These are phyloP conservation scores for Tylopilus rubrobrunneus DNA, from an alignment of 768 basidiomycete genomes.

Conservation along the genomic window DNA sequence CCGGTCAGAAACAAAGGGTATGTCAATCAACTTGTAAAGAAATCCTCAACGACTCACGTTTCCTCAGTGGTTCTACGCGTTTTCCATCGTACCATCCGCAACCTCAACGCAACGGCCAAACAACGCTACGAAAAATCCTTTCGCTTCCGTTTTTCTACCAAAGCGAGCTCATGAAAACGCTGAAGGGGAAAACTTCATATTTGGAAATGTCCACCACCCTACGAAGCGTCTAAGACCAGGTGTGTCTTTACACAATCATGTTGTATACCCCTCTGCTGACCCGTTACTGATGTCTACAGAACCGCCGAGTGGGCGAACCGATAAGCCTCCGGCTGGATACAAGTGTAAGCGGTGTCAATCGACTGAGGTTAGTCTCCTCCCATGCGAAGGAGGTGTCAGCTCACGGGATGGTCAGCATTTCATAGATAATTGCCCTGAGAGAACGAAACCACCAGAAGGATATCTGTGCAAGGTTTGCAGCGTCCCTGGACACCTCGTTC, in stretches of 20 bases:
- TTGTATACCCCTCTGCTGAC: neutral
- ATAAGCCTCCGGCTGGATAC: constrained; percentile 67
- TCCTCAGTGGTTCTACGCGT: constrained; percentile 94
- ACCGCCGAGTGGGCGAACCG: constrained; percentile 37
- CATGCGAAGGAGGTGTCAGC: neutral
- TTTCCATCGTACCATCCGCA: constrained; percentile 66
- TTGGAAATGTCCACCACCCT: constrained; percentile 57
- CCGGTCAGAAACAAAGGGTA: constrained; percentile 81
- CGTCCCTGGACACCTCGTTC: constrained; percentile 81
- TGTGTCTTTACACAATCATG: constrained; percentile 24
- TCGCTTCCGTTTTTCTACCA: constrained; percentile 35
- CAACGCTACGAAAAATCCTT: constrained; percentile 73
- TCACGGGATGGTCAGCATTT: constrained; percentile 52
- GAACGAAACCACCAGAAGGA: constrained; percentile 71
- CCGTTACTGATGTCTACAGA: constrained; percentile 6
- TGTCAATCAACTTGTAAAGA: constrained; percentile 25
- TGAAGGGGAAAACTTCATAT: constrained; percentile 63
- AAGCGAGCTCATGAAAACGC: constrained; percentile 54
- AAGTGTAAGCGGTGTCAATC: constrained; percentile 77
- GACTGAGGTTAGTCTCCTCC: constrained; percentile 51
- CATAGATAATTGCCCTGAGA: constrained; percentile 71
- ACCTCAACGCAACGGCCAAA: constrained; percentile 43
- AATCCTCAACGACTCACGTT: constrained; percentile 6
- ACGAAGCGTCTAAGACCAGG: constrained; percentile 57
- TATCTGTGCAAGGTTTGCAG: constrained; percentile 88